Percentiles rank a stretch among this genome's conserved stretches.
These are phyloP conservation scores for Teunomyces tritomae DNA, from an alignment of 805 yeast genomes.

Conservation along the genomic window DNA sequence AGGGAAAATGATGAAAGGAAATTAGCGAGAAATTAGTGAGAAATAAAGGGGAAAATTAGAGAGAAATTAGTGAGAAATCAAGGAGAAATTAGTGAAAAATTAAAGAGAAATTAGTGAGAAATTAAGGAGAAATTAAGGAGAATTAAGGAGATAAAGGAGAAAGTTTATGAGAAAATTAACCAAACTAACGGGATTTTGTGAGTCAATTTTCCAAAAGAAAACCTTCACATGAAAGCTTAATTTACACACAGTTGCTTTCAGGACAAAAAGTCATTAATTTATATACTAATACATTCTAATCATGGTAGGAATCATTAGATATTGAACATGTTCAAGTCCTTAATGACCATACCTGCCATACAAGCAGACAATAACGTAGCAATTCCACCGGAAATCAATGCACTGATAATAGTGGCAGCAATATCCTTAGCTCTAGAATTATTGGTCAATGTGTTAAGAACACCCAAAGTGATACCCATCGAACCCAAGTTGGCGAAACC, in stretches of 20 bases:
- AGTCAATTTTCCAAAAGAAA: no score
- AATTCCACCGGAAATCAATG: slow-evolving; percentile 52
- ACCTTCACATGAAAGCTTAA: no score
- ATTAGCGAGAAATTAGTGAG: no score
- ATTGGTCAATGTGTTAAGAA: slow-evolving; percentile 55
- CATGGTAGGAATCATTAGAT: not conserved
- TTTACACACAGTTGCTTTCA: no score
- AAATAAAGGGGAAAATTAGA: no score
- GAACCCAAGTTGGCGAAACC: slow-evolving; percentile 65
- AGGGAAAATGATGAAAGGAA: no score
- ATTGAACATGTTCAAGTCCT: slow-evolving; percentile 34
- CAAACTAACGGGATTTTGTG: no score
- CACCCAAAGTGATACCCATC: slow-evolving; percentile 60
- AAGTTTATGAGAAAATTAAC: no score
- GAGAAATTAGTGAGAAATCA: not conserved
- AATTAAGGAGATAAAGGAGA: not conserved
- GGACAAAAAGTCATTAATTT: no score
- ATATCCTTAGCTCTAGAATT: slow-evolving; percentile 46
- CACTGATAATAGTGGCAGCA: slow-evolving; percentile 44
- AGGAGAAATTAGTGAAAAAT: not conserved
- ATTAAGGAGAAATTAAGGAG: not conserved
- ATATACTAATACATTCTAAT: no score
- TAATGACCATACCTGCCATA: slow-evolving; percentile 62
- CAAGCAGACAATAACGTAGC: slow-evolving; percentile 57
- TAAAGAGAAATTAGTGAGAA: not conserved